phyloP scores from a whole-genome alignment of 2,329 filamentous ascomycete genomes.

The Colletotrichum trifolii region DNA sequence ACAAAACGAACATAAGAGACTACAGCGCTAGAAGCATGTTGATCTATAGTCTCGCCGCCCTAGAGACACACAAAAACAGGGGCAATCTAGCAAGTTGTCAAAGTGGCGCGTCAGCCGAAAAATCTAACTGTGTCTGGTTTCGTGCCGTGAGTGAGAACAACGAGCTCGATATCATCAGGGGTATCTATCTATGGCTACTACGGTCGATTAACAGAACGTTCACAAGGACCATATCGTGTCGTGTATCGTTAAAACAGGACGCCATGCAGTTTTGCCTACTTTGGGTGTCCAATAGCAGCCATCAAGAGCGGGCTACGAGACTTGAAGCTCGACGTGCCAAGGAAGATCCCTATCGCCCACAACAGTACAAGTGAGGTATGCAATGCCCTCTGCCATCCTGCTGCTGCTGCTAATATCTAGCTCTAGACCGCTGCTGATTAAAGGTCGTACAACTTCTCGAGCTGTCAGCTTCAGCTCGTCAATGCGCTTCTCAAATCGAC shows the following conservation, averaged over 20 bases:
- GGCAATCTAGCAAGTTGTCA: too few species aligned
- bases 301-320: not conserved
- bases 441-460: slow-evolving; percentile 81
- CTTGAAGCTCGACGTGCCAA: slow-evolving; percentile 55
- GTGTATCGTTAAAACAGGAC: slow-evolving; percentile 19
- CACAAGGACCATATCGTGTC: slow-evolving; percentile 1
- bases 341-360: slow-evolving; percentile 62
- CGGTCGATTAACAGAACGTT: too few species aligned
- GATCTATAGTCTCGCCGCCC: too few species aligned
- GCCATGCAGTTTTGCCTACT: too few species aligned
- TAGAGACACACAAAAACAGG: too few species aligned
- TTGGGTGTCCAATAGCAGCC: not conserved
- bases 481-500: slow-evolving; percentile 85
- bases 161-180: too few species aligned
- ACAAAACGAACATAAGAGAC: too few species aligned
- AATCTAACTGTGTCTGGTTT: too few species aligned
- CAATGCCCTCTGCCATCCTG: slow-evolving; percentile 54
- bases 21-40: not conserved
- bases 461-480: slow-evolving; percentile 90
- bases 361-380: slow-evolving; percentile 63
- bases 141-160: too few species aligned
- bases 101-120: too few species aligned
- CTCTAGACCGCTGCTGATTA: slow-evolving; percentile 88
- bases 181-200: too few species aligned
- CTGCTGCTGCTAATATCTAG: slow-evolving; percentile 71